Percentiles rank a stretch among this genome's conserved stretches.
Conservation (phyloP, 179 eudicot species). For the Actinidia arguta region DNA sequence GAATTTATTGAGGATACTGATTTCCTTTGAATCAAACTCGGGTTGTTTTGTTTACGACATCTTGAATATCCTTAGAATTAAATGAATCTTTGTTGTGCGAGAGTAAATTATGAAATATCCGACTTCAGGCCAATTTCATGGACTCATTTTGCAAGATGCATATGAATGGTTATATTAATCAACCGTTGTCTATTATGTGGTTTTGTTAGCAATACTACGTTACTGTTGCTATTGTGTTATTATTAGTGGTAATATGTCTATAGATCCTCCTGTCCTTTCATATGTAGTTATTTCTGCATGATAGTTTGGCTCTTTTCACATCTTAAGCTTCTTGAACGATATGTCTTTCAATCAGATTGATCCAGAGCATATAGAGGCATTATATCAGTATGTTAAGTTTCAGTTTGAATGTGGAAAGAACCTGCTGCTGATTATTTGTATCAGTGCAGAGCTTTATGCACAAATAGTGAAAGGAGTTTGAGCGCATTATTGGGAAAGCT, state of each 20-base stretch:
- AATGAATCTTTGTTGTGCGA: not conserved
- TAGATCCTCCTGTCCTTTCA: not conserved
- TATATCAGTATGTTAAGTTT: constrained; percentile 93
- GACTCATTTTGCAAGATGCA: not conserved
- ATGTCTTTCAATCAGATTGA: constrained; percentile 70
- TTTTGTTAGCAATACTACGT: not conserved
- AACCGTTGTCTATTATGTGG: not conserved
- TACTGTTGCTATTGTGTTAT: not conserved
- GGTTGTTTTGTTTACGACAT: not conserved
- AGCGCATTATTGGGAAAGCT: constrained; percentile 98
- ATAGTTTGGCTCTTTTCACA: not conserved
- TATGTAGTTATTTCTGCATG: not conserved
- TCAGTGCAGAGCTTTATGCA: constrained; percentile 88
- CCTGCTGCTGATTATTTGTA: constrained; percentile 93
- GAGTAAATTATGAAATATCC: not conserved
- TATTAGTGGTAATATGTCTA: not conserved
- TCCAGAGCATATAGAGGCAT: constrained; percentile 90
- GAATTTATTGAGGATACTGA: too few relatives aligned
- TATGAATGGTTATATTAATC: not conserved
- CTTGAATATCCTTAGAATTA: not conserved
- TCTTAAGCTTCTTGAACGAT: not conserved
- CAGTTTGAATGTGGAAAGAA: constrained; percentile 99
- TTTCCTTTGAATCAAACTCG: too few relatives aligned
- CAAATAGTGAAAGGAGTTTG: constrained; percentile 82
- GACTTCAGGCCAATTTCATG: not conserved